Evolutionary conservation across 2,329 filamentous ascomycete genomes (phyloP).

Genomic region (Nakataea oryzae): DNA sequence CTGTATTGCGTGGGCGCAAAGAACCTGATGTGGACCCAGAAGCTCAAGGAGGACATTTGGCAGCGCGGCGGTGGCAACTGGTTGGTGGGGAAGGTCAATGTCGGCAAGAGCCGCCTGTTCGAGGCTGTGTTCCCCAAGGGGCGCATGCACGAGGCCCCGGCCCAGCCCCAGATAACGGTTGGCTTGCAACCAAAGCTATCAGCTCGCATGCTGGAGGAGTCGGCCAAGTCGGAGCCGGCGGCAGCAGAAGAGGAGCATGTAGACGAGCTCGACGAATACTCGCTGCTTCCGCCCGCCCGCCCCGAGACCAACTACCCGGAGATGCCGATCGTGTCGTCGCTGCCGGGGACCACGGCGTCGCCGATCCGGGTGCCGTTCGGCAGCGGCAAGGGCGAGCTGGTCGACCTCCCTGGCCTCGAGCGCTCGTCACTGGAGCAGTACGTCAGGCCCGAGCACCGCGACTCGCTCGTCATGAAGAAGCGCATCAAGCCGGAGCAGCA

Average conservation of each 20-base stretch:
- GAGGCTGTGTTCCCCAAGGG: constrained; percentile 78
- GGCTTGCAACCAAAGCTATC: neutral
- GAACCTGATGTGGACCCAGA: constrained; percentile 81
- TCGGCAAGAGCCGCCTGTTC: constrained; percentile 90
- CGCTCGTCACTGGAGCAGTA: constrained; percentile 63
- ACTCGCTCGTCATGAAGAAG: constrained; percentile 66
- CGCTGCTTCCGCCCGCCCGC: constrained; percentile 67
- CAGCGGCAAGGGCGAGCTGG: constrained; percentile 74
- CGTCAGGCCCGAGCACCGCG: constrained; percentile 55
- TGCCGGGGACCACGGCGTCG: constrained; percentile 89
- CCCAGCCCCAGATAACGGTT: constrained; percentile 16
- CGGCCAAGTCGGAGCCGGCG: constrained; percentile 4
- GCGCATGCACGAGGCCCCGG: constrained; percentile 31
- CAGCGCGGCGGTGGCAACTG: constrained; percentile 76
- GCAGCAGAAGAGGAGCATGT: constrained; percentile 16
- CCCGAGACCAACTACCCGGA: constrained; percentile 64
- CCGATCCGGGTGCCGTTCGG: constrained; percentile 91
- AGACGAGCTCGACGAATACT: constrained; percentile 25
- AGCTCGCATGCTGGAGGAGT: neutral
- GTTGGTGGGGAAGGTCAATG: constrained; percentile 98
- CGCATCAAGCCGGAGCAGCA: constrained; percentile 65
- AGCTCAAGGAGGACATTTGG: constrained; percentile 80
- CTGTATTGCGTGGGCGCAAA: constrained; percentile 78
- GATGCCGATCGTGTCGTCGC: constrained; percentile 76
- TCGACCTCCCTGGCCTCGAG: constrained; percentile 81